Evolutionary conservation across 805 yeast species (phyloP).

Genomic region (Nakazawaea wyomingensis): DNA sequence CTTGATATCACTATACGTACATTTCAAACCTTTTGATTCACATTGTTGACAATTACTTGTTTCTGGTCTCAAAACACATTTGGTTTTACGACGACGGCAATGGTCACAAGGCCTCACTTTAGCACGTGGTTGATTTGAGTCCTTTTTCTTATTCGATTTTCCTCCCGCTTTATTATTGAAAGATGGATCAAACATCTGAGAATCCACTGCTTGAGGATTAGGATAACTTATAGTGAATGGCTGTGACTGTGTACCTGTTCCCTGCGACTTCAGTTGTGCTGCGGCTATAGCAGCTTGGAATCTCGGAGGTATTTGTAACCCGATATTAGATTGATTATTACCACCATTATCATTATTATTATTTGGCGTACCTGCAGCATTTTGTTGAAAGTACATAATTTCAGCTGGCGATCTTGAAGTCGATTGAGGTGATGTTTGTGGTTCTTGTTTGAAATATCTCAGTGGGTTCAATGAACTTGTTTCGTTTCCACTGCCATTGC

Average conservation of each 20-base stretch:
- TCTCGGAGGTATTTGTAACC: constrained; percentile 11
- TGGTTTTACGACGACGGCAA: constrained; percentile 74
- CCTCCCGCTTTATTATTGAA: background rate
- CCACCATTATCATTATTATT: background rate
- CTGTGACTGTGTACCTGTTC: background rate
- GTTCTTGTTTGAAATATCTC: background rate
- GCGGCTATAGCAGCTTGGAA: constrained; percentile 12
- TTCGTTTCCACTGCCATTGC: background rate
- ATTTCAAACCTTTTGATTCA: constrained; percentile 64
- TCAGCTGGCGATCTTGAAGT: constrained; percentile 10
- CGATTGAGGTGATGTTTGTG: constrained; percentile 4
- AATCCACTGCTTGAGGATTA: background rate
- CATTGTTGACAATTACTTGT: constrained; percentile 68
- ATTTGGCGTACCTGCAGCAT: background rate
- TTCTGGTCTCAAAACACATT: constrained; percentile 68
- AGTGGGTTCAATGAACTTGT: background rate
- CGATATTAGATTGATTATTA: background rate
- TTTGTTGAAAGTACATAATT: constrained; percentile 10
- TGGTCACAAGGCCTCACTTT: constrained; percentile 73
- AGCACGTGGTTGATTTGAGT: constrained; percentile 33
- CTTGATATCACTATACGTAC: constrained; percentile 62
- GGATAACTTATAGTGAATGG: background rate
- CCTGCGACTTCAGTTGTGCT: constrained; percentile 3
- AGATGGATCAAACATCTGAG: constrained; percentile 2
- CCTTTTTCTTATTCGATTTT: constrained; percentile 14